phyloP scores from a whole-genome alignment of 306 rosid species.

The Acmispon strigosus region DNA sequence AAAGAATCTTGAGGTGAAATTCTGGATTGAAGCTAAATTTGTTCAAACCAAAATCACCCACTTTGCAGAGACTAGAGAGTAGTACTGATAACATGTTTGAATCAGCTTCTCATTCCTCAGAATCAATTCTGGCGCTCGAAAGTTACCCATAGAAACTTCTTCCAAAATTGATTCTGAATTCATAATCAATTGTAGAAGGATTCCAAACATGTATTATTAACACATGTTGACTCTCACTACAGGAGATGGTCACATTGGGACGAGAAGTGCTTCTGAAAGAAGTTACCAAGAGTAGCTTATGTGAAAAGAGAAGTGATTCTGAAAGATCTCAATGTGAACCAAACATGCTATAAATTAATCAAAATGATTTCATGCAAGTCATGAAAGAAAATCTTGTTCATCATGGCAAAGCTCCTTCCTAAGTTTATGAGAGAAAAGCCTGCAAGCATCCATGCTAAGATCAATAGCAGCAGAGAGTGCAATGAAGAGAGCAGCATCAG shows the following conservation, averaged over 20 bases:
- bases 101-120: no score
- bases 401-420: constrained; percentile 64
- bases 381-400: constrained; percentile 37
- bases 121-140: no score
- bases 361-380: background rate
- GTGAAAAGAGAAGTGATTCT: no score
- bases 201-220: no score
- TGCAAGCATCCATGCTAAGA: constrained; percentile 89
- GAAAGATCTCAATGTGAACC: no score
- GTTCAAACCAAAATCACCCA: background rate
- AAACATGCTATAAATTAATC: no score
- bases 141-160: no score
- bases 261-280: no score
- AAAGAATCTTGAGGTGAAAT: background rate
- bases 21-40: background rate
- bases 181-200: no score
- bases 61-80: background rate
- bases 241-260: background rate
- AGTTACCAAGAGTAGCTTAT: no score
- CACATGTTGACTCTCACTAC: constrained; percentile 32
- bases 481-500: constrained; percentile 71
- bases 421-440: constrained; percentile 66
- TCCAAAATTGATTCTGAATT: no score
- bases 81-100: no score
- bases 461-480: constrained; percentile 80